phyloP scores from a whole-genome alignment of 768 basidiomycete species.

The Mycena rebaudengoi region DNA sequence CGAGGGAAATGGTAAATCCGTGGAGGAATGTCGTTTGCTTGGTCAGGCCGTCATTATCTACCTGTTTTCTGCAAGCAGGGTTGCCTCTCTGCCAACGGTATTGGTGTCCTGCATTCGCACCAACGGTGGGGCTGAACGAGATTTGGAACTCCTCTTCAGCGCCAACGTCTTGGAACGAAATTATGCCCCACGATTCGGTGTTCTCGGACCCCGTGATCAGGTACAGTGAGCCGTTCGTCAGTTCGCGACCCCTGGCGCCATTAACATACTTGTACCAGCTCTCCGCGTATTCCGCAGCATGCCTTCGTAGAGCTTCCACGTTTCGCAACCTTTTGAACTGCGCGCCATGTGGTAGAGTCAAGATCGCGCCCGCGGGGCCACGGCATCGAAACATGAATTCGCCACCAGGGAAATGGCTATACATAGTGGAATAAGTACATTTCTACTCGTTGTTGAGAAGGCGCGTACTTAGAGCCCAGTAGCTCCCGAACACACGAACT shows the following conservation, averaged over 20 bases:
- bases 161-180: slow-evolving; percentile 12
- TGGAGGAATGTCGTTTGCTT: slow-evolving; percentile 4
- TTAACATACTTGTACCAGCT: slow-evolving; percentile 29
- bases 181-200: slow-evolving; percentile 23
- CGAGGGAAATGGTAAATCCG: slow-evolving; percentile 5
- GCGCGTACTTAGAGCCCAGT: not conserved
- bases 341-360: slow-evolving; percentile 28
- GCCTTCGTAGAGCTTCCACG: slow-evolving; percentile 1
- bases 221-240: slow-evolving; percentile 26
- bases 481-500: not conserved
- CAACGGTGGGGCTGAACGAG: not conserved
- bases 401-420: not conserved
- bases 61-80: not conserved
- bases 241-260: not conserved
- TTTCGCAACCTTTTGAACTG: slow-evolving; percentile 13
- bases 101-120: not conserved
- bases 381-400: not conserved
- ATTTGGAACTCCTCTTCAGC: not conserved
- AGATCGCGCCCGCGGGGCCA: slow-evolving; percentile 20
- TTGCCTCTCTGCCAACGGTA: not conserved
- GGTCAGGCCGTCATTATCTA: not conserved
- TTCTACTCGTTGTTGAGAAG: not conserved
- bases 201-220: slow-evolving; percentile 33
- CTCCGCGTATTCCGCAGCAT: slow-evolving; percentile 25
- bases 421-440: not conserved